Conservation (phyloP, 148 eudicot genomes). For the Arctostaphylos glauca region DNA sequence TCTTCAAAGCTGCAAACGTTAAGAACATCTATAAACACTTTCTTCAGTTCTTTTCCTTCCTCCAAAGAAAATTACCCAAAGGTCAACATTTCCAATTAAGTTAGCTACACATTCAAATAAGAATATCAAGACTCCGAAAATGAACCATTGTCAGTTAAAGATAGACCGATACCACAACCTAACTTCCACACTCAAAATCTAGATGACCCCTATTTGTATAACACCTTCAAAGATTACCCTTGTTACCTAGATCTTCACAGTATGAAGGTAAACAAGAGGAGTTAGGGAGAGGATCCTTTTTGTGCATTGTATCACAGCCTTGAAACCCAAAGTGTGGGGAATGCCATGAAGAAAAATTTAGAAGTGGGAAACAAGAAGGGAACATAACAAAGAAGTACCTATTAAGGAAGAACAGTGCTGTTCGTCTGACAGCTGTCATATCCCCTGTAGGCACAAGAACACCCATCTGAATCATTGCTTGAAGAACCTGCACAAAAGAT, state of each 20-base stretch:
- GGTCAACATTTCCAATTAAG: not conserved
- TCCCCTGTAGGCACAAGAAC: too few relatives aligned
- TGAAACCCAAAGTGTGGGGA: too few relatives aligned
- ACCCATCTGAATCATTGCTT: too few relatives aligned
- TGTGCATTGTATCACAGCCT: not conserved
- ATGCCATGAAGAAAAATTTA: too few relatives aligned
- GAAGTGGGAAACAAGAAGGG: too few relatives aligned
- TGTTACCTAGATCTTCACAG: not conserved
- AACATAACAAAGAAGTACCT: too few relatives aligned
- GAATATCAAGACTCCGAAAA: not conserved
- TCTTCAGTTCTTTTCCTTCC: not conserved
- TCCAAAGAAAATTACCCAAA: not conserved
- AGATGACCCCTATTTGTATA: too few relatives aligned
- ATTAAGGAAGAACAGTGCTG: too few relatives aligned
- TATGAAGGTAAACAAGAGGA: not conserved
- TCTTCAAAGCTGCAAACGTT: slow-evolving; percentile 59
- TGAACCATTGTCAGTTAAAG: not conserved
- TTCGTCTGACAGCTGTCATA: too few relatives aligned
- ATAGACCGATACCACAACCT: not conserved
- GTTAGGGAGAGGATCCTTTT: not conserved
- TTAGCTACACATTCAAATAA: too few relatives aligned
- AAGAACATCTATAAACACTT: not conserved
- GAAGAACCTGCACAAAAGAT: too few relatives aligned
- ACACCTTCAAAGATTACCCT: not conserved
- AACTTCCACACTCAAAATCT: not conserved